phyloP scores from a whole-genome alignment of 768 basidiomycete species.

The Hygrophorus pudorinus region DNA sequence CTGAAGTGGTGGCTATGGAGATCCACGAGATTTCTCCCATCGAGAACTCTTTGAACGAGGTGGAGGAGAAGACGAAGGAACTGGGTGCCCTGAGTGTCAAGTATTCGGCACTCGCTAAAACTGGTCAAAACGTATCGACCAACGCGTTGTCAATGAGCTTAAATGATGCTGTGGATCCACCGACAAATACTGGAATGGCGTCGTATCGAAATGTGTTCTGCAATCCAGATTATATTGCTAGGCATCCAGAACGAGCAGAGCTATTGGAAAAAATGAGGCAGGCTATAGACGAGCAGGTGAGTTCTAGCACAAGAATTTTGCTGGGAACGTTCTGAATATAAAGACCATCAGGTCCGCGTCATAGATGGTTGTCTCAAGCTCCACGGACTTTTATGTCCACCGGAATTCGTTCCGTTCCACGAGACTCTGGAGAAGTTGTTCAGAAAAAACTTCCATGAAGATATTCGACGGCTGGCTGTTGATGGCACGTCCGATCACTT shows the following conservation, averaged over 20 bases:
- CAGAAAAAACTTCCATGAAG: constrained; percentile 75
- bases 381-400: constrained; percentile 72
- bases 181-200: constrained; percentile 64
- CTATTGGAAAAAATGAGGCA: constrained; percentile 61
- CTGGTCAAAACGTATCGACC: constrained; percentile 60
- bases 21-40: constrained; percentile 78
- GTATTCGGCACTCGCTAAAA: constrained; percentile 74
- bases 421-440: constrained; percentile 81
- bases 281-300: constrained; percentile 79
- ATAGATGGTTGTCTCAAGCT: constrained; percentile 80
- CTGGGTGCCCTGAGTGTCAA: constrained; percentile 55
- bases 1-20: constrained; percentile 67
- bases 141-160: constrained; percentile 80
- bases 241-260: constrained; percentile 61
- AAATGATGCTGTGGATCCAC: constrained; percentile 81
- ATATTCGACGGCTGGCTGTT: constrained; percentile 61
- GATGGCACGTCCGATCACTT: constrained; percentile 40
- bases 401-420: constrained; percentile 90
- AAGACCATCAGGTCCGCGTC: constrained; percentile 48
- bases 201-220: constrained; percentile 75
- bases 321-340: neutral
- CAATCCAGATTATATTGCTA: constrained; percentile 51
- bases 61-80: constrained; percentile 74
- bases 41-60: constrained; percentile 72
- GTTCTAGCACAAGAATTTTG: neutral